Conservation (phyloP, 2,329 filamentous ascomycete species). For the Ascochyta fabae region DNA sequence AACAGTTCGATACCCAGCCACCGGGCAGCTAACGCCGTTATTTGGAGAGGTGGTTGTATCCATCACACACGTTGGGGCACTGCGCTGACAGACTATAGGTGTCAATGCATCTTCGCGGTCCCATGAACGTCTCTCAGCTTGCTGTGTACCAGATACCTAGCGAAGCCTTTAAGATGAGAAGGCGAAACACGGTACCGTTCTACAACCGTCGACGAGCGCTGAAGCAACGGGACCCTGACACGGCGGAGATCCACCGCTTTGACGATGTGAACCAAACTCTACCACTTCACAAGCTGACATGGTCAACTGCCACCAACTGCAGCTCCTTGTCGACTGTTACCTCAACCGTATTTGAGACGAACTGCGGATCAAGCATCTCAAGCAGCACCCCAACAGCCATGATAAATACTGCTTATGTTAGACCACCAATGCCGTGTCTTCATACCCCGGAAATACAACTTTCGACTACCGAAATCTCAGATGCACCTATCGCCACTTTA, state of each 20-base stretch:
- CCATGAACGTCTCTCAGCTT: conserved; percentile 69
- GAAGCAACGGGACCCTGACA: conserved; percentile 3
- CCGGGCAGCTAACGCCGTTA: conserved; percentile 69
- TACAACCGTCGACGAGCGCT: conserved; percentile 22
- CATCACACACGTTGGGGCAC: background rate
- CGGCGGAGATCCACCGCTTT: background rate
- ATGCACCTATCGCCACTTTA: background rate
- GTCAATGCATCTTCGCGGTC: conserved; percentile 75
- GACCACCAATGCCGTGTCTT: conserved; percentile 15
- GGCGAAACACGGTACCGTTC: conserved; percentile 27
- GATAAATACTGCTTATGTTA: conserved; percentile 13
- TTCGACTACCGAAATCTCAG: background rate
- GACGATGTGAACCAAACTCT: background rate
- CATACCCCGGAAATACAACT: background rate
- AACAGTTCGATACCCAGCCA: conserved; percentile 62
- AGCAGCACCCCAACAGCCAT: background rate
- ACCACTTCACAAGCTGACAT: conserved; percentile 6
- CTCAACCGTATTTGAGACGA: conserved; percentile 18
- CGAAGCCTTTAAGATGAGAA: conserved; percentile 23
- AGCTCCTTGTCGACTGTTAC: conserved; percentile 15
- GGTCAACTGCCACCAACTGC: conserved; percentile 14
- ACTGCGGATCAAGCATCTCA: conserved; percentile 4
- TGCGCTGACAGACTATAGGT: conserved; percentile 58
- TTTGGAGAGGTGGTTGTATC: conserved; percentile 67
- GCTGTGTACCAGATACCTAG: conserved; percentile 67